A percentile compares a stretch with the other conserved stretches of the same genome.
Evolutionary conservation across 768 basidiomycete species (phyloP).

Genomic region (Kwoniella pini): DNA sequence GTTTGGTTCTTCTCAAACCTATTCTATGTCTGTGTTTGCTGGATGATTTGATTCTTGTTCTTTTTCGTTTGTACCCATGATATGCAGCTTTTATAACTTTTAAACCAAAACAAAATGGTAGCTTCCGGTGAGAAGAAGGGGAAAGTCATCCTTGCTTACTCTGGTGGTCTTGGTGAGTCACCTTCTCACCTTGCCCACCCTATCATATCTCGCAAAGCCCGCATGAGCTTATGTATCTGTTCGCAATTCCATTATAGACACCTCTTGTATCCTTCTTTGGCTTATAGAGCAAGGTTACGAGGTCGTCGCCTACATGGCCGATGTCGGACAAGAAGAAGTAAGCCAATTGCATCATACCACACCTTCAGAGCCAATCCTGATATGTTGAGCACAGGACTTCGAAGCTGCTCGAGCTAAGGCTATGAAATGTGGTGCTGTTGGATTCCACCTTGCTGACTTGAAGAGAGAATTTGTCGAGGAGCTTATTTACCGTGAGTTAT

Average conservation of each 20-base stretch:
- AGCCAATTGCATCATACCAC: not conserved
- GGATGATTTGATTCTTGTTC: not conserved
- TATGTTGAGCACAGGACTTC: constrained; percentile 68
- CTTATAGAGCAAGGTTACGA: constrained; percentile 97
- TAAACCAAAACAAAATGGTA: constrained; percentile 29
- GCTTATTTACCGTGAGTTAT: constrained; percentile 73
- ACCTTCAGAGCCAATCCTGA: not conserved
- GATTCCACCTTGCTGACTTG: constrained; percentile 93
- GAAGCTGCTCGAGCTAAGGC: constrained; percentile 88
- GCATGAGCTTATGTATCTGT: constrained; percentile 4
- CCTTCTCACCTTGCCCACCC: constrained; percentile 14
- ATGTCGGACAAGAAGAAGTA: constrained; percentile 56
- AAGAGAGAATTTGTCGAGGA: constrained; percentile 93
- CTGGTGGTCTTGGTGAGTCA: constrained; percentile 87
- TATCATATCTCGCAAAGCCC: constrained; percentile 7
- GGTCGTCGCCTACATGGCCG: constrained; percentile 80
- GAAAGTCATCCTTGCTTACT: constrained; percentile 95
- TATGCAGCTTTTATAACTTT: constrained; percentile 15
- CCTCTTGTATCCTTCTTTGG: constrained; percentile 99
- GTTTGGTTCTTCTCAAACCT: not conserved
- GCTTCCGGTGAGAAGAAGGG: constrained; percentile 59
- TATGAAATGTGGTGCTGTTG: constrained; percentile 85
- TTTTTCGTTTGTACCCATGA: constrained; percentile 14
- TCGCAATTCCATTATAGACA: constrained; percentile 63
- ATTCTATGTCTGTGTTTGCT: not conserved